Base-by-base conservation (phyloP, 2,329 filamentous ascomycete species). In the Penicillium sp. region DNA sequence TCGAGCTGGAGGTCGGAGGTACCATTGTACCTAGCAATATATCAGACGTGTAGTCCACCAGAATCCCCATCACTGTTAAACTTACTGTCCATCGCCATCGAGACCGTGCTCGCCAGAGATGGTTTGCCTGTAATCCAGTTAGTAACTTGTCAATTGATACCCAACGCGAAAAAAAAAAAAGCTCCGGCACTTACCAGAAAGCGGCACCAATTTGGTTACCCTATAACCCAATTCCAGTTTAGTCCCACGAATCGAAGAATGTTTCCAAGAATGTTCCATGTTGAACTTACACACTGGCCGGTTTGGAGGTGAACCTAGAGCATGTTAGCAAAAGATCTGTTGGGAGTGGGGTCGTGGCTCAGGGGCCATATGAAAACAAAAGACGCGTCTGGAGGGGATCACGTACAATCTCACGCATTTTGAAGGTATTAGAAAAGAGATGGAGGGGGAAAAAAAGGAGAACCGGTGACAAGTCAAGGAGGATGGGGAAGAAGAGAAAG, bases 151-250 rank as follows among this genome's bases (percentile, higher is more conserved):
- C 56, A 65, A 64, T 62, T 58, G 62, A 53, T 57, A 39, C 52
- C 52, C 38, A 37, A 52, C 48, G 50, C 48, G 48, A 48, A 26
- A 29, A 52, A 47, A 52, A 47, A 26, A 26, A 26, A 42, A 45
- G 20, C 44, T 43, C 52, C 31, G 20, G 52, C 51, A 82, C 86
- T 69, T 81, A 90, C 89, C 94, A 99, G 87, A 99, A 99, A 82
- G 94, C 94, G 85, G 94, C 94, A 93, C 94, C 94, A 72, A 97
- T 96, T 90, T 99, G 94, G 89, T 99, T 99, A 87, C 94, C 94
- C 93, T 97, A 72, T 70, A 50, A 49, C 54, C 66, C 71, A 66
- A 60, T 68, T 55, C 60, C 58, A 52, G 60, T 66, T 70, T 63
- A 72, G 66, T 63, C 46, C 57, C 48, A 60, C 37, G 40, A 42